Percentiles rank a stretch among this genome's conserved stretches.
Evolutionary conservation across 495 filamentous ascomycete species (phyloP).

Genomic region (Aspergillus sclerotiicarbonarius): DNA sequence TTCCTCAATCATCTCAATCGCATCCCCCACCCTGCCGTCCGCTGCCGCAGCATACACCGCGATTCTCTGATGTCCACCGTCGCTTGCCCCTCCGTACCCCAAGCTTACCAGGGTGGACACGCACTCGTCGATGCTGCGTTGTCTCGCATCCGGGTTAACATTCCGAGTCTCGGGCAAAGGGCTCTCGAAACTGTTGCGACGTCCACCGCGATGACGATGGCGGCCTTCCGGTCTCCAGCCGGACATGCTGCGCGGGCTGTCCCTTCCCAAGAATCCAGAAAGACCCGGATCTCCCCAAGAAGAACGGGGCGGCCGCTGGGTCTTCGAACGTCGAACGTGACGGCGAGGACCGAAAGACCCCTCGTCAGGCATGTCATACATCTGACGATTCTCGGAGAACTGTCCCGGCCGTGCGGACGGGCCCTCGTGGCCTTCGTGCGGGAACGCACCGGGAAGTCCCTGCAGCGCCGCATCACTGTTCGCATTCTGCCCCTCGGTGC

Average conservation of each 20-base stretch:
- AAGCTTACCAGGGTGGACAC: constrained; percentile 45
- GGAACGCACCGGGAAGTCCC: constrained; percentile 18
- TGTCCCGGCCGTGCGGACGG: neutral
- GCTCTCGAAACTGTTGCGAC: neutral
- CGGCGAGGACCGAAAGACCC: neutral
- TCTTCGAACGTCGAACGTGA: constrained; percentile 27
- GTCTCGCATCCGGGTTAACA: constrained; percentile 1
- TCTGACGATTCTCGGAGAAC: neutral
- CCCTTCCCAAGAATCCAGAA: neutral
- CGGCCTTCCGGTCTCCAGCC: neutral
- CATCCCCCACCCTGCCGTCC: constrained; percentile 44
- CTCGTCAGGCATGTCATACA: neutral
- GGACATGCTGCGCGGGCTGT: neutral
- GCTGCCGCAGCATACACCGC: constrained; percentile 52
- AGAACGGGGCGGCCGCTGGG: constrained; percentile 17
- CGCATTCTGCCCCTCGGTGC: neutral
- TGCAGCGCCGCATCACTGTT: neutral
- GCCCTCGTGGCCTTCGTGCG: constrained; percentile 10
- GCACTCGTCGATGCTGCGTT: constrained; percentile 42
- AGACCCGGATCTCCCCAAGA: constrained; percentile 19
- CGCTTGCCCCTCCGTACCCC: constrained; percentile 47
- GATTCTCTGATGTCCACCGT: constrained; percentile 45
- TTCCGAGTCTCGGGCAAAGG: neutral
- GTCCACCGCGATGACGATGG: neutral
- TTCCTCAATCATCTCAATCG: constrained; percentile 59